Base-by-base conservation (phyloP, 331 rosid genomes). In the Stylosanthes scabra region DNA sequence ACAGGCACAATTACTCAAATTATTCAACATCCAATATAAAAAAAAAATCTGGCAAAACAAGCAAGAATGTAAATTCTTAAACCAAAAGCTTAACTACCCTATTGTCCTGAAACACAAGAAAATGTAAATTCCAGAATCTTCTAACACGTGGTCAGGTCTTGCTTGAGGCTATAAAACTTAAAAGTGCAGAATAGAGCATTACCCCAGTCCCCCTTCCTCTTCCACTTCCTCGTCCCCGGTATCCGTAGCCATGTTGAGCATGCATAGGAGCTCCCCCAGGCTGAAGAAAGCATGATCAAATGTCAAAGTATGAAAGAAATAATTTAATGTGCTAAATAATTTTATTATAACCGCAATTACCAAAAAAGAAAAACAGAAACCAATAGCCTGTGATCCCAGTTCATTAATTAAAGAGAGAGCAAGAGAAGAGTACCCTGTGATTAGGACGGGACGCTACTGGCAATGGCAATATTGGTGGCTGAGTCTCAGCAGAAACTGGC, bases 191-290 rank as follows among this genome's bases (percentile, higher is more conserved):
- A 68, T 6, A 68, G 66, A 59, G 63, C 39, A 78, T 83, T 90
- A 93, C 98, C 94, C 87, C 96, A 67, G 41, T 15, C 74, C 91
- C 96, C 70, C 88, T 83, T 74, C 96, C 98, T 71, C 92, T 82
- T 77, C 89, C 98, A 11, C 92, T 83, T 77, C 89, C 98, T 11
- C 86, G 96, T 25, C 92, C 96, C 77, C 97, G 55, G 75, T 86
- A 89, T 49, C 78, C 70, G 41, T 87, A 85, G 68, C 76, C 87
- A 81, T 75, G 81, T 61, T 74, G 83, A 56, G 55, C 71, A 62
- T 83, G 93, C 49, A 15, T 80, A 67, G 85, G 76, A 75, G 86
- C 72, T 60, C 92, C 96, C 75, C 81, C 84, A 41, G 92, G 71
- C 98, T 93, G 88, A 31, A 80, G 29, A 67, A 63, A 59, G 20